These are phyloP conservation scores for Flaveria trinervia DNA, from an alignment of 129 eudicot species.

Conservation along the genomic window DNA sequence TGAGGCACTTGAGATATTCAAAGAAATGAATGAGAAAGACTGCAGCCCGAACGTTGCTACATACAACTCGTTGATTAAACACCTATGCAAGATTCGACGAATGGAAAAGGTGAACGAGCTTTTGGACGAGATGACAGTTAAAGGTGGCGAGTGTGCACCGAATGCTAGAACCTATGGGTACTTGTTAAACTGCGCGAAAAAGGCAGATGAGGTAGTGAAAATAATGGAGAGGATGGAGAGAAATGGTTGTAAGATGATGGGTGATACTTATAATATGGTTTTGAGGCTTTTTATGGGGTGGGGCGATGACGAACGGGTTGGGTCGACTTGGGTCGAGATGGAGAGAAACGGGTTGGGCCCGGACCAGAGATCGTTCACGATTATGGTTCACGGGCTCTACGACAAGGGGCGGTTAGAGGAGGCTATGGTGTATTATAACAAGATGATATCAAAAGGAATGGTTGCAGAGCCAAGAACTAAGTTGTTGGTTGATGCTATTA, in stretches of 20 bases:
- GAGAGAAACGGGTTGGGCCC: constrained; percentile 73
- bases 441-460: constrained; percentile 74
- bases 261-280: constrained; percentile 62
- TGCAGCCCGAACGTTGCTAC: constrained; percentile 63
- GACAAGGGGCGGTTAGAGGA: constrained; percentile 56
- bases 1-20: constrained; percentile 63
- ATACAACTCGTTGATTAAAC: constrained; percentile 71
- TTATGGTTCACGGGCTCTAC: constrained; percentile 71
- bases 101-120: constrained; percentile 73
- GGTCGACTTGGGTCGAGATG: constrained; percentile 69
- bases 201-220: constrained; percentile 50
- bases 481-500: constrained; percentile 55
- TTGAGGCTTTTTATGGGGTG: constrained; percentile 78
- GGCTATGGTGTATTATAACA: constrained; percentile 54
- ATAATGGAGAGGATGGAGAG: constrained; percentile 63
- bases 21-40: constrained; percentile 59
- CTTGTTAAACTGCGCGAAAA: constrained; percentile 58
- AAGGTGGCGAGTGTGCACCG: constrained; percentile 56
- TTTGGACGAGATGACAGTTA: constrained; percentile 62
- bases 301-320: constrained; percentile 50
- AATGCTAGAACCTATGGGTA: constrained; percentile 63
- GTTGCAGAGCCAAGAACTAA: constrained; percentile 69
- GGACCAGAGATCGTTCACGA: constrained; percentile 70
- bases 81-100: constrained; percentile 75
- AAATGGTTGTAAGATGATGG: constrained; percentile 53